phyloP scores from a whole-genome alignment of 805 yeast genomes.

The Pichia ethanolica region DNA sequence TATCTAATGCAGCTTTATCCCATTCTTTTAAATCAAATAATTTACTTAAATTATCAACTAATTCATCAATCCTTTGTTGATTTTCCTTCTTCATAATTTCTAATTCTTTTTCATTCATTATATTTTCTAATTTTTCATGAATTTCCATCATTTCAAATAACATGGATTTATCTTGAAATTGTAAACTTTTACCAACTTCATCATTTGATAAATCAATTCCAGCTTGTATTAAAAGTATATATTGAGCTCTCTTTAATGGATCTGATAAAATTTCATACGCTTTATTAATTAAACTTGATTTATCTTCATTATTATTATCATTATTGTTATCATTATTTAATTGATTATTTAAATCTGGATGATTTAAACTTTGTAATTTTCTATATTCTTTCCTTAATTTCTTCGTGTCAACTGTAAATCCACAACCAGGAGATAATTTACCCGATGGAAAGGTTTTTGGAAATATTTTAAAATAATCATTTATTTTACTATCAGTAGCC shows the following conservation, averaged over 20 bases:
- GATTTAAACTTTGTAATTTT: slow-evolving; percentile 60
- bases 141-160: slow-evolving; percentile 75
- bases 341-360: slow-evolving; percentile 58
- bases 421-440: slow-evolving; percentile 9
- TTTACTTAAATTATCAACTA: slow-evolving; percentile 38
- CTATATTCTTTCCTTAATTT: slow-evolving; percentile 70
- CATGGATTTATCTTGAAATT: slow-evolving; percentile 40
- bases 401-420: slow-evolving; percentile 48
- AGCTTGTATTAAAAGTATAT: slow-evolving; percentile 37
- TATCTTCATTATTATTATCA: slow-evolving; percentile 18
- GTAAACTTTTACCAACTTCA: slow-evolving; percentile 35
- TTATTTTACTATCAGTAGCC: not conserved
- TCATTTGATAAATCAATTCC: slow-evolving; percentile 56
- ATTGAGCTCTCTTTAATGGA: slow-evolving; percentile 67
- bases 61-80: slow-evolving; percentile 41
- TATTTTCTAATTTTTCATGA: slow-evolving; percentile 74
- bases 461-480: slow-evolving; percentile 52
- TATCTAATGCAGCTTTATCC: slow-evolving; percentile 53
- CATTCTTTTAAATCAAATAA: slow-evolving; percentile 44
- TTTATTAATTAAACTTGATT: slow-evolving; percentile 58
- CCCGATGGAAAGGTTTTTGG: slow-evolving; percentile 68
- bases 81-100: slow-evolving; percentile 47
- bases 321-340: slow-evolving; percentile 1
- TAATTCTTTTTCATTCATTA: slow-evolving; percentile 52
- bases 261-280: slow-evolving; percentile 68